Evolutionary conservation across 352 stramenopile genomes (phyloP), one percentile per base, ranked within the genome.

Genomic region (Blastocystis hominis): DNA sequence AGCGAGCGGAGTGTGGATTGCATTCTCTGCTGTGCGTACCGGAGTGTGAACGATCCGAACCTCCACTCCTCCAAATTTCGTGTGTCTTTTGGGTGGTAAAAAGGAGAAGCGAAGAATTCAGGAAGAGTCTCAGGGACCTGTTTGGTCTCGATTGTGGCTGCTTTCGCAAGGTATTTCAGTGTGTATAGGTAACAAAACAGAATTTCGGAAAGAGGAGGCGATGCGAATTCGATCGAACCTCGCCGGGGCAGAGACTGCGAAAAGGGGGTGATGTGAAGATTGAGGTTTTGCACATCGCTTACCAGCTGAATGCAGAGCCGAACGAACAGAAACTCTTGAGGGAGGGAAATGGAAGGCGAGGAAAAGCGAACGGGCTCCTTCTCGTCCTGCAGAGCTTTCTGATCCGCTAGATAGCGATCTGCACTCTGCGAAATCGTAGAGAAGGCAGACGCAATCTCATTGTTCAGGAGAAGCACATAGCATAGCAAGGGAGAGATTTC

Each of bases 271-370:
- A 66, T 63, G 50, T 17, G n/a, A 46, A 63, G 20, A 40, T 0
- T 30, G 17, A 34, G 30, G 6, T 53, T 53, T 4, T 64, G 59
- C 20, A 53, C 10, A 30, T 84, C 55, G 55, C 53, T 66, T 36
- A 84, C n/a, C 50, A 84, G 42, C 17, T 84, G 72, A 34, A 84
- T 84, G 46, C 47, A 64, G 7, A 84, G 44, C 3, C 24, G 36
- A 38, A 44, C 72, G 46, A 84, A 84, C 2, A 84, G 72, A 53
- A 66, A 84, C 55, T 84, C 72, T 64, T 68, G 72, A 66, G 72
- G 72, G 0, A 84, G 72, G 20, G 72, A 50, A 15, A 53, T 46
- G 62, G 42, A 4, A 56, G 24, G n/a, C 3, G 38, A 13, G 38
- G 38, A 80, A 24, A 54, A 30, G 40, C 13, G 30, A 66, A 7